phyloP scores from a whole-genome alignment of 1,139 yeast species.

The Yamadazyma triangularis region DNA sequence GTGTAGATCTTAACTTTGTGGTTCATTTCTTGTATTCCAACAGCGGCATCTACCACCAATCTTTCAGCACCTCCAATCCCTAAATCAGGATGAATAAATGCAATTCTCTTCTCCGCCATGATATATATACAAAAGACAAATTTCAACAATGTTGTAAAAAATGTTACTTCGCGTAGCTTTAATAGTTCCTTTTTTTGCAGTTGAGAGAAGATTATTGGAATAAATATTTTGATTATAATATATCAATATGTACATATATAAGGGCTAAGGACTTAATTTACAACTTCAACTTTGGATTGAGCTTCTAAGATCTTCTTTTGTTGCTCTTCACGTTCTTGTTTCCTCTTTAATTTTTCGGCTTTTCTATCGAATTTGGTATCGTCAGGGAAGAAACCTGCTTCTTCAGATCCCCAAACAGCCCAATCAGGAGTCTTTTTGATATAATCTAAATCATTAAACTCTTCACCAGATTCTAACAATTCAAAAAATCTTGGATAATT shows the following conservation, averaged over 20 bases:
- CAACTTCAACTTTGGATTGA: too few species aligned
- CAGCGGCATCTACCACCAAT: constrained; percentile 89
- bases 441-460: constrained; percentile 78
- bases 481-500: constrained; percentile 76
- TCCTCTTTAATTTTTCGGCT: constrained; percentile 55
- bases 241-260: too few species aligned
- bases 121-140: too few species aligned
- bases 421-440: constrained; percentile 78
- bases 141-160: too few species aligned
- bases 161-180: too few species aligned
- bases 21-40: constrained; percentile 71
- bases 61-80: constrained; percentile 98
- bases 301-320: constrained; percentile 10
- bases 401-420: constrained; percentile 85
- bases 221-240: not conserved
- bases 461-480: constrained; percentile 57
- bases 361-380: constrained; percentile 68
- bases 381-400: constrained; percentile 87
- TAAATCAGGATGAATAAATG: constrained; percentile 91
- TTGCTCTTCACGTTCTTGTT: constrained; percentile 34
- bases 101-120: constrained; percentile 36
- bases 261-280: too few species aligned
- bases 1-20: constrained; percentile 72
- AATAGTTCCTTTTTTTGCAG: too few species aligned
- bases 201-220: not conserved